phyloP scores from a whole-genome alignment of 805 yeast species.

The Nakazawaea laoshanensis region DNA sequence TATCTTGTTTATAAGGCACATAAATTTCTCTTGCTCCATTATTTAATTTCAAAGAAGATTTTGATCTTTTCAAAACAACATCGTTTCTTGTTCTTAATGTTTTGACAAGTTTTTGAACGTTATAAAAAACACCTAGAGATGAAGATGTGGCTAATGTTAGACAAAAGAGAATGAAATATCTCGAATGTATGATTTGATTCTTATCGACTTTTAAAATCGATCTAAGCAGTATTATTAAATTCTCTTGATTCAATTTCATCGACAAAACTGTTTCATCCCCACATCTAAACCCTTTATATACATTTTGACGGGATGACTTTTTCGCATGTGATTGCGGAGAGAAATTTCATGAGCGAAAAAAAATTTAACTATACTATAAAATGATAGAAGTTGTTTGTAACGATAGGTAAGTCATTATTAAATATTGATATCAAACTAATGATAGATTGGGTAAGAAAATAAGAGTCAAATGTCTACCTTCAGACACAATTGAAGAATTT shows the following conservation, averaged over 20 bases:
- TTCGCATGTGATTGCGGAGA: too few species aligned
- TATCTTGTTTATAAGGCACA: slow-evolving; percentile 36
- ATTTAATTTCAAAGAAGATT: slow-evolving; percentile 31
- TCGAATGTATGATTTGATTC: background rate
- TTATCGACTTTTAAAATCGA: background rate
- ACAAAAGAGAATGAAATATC: slow-evolving; percentile 18
- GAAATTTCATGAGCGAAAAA: too few species aligned
- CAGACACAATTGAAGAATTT: slow-evolving; percentile 85
- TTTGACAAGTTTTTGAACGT: slow-evolving; percentile 17
- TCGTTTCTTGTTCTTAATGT: slow-evolving; percentile 5
- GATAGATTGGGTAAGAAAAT: slow-evolving; percentile 77
- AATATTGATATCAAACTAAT: slow-evolving; percentile 14
- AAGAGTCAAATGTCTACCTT: slow-evolving; percentile 76
- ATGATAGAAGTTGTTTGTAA: slow-evolving; percentile 73
- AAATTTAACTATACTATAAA: too few species aligned
- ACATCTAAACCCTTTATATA: too few species aligned
- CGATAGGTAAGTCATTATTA: slow-evolving; percentile 38
- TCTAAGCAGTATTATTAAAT: too few species aligned
- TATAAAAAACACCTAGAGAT: slow-evolving; percentile 15
- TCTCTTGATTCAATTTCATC: too few species aligned
- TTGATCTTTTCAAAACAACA: slow-evolving; percentile 16
- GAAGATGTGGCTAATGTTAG: slow-evolving; percentile 19
- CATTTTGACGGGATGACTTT: too few species aligned
- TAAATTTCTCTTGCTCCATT: slow-evolving; percentile 38
- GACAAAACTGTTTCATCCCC: too few species aligned